These are phyloP conservation scores for Aspergillus avenaceus DNA, from an alignment of 495 filamentous ascomycete genomes.

Conservation along the genomic window DNA sequence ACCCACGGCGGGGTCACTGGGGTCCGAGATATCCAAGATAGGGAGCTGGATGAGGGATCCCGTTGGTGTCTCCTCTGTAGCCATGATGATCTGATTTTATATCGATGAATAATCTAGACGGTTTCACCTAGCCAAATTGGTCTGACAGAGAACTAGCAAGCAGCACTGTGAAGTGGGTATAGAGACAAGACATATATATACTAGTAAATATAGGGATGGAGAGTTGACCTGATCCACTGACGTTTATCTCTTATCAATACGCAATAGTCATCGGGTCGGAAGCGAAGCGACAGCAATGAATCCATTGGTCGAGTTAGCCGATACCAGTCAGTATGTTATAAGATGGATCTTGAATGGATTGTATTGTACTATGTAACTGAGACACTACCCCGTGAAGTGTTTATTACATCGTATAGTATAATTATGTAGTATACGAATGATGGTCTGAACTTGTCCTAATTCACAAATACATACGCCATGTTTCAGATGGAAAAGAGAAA, in stretches of 20 bases:
- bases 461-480: too few relatives aligned
- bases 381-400: too few relatives aligned
- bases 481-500: too few relatives aligned
- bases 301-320: too few relatives aligned
- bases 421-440: too few relatives aligned
- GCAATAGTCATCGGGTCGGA: neutral
- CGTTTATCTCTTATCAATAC: neutral
- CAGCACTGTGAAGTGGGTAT: neutral
- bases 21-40: slow-evolving; percentile 69
- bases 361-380: too few relatives aligned
- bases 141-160: too few relatives aligned
- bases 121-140: too few relatives aligned
- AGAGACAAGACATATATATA: too few relatives aligned
- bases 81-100: slow-evolving; percentile 27
- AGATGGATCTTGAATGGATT: neutral
- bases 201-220: neutral
- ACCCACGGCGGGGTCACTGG: slow-evolving; percentile 54
- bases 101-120: neutral
- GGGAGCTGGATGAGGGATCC: slow-evolving; percentile 58
- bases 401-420: too few relatives aligned
- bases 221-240: neutral
- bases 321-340: too few relatives aligned
- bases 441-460: too few relatives aligned
- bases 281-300: neutral
- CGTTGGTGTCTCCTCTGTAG: slow-evolving; percentile 20